Evolutionary conservation across 495 filamentous ascomycete species (phyloP).

Genomic region (Penicillium ucsense): DNA sequence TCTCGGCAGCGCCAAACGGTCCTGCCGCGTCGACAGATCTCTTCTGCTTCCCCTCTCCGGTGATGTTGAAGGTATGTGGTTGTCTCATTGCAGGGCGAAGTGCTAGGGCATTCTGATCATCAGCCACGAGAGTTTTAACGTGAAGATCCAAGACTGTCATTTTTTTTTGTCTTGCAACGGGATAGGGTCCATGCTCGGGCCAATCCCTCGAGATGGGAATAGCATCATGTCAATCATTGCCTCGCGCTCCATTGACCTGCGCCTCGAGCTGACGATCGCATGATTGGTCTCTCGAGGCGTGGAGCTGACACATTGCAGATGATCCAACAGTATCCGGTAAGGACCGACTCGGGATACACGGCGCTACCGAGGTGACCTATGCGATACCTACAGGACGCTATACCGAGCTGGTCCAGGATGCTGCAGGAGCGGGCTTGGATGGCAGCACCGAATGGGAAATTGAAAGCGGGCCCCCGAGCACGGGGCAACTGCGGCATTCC

Average conservation of each 20-base stretch:
- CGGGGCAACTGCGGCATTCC: constrained; percentile 18
- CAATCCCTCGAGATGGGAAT: constrained; percentile 3
- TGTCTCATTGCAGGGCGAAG: too few species aligned
- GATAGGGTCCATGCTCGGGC: not conserved
- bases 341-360: constrained; percentile 3
- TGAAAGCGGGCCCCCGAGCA: constrained; percentile 15
- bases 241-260: not conserved
- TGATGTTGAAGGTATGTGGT: not conserved
- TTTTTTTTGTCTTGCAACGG: not conserved
- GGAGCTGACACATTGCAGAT: constrained; percentile 7
- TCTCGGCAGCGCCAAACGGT: constrained; percentile 8
- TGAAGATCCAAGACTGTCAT: not conserved
- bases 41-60: not conserved
- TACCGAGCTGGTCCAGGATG: not conserved
- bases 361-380: not conserved
- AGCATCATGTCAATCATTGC: too few species aligned
- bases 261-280: not conserved
- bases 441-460: constrained; percentile 1
- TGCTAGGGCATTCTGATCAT: too few species aligned
- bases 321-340: constrained; percentile 6
- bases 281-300: not conserved
- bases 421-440: not conserved
- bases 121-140: not conserved
- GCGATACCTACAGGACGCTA: not conserved
- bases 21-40: not conserved